These are phyloP conservation scores for Cercospora sesami DNA, from an alignment of 2,329 filamentous ascomycete genomes.

Conservation along the genomic window DNA sequence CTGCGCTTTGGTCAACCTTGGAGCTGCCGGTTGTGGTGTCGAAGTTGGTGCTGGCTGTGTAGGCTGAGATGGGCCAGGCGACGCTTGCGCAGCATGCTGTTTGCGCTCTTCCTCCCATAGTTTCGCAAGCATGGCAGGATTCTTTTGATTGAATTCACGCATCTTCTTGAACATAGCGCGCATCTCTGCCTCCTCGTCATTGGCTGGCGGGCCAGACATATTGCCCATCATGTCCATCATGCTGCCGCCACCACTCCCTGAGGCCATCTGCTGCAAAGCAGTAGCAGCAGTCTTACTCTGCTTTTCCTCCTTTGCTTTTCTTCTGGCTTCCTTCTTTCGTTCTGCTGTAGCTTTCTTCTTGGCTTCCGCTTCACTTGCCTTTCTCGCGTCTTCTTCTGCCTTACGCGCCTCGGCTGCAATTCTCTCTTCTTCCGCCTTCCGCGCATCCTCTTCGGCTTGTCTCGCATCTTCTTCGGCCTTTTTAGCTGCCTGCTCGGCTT, in stretches of 20 bases:
- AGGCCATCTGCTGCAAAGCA: slow-evolving; percentile 31
- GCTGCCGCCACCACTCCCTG: slow-evolving; percentile 15
- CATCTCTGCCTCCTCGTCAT: slow-evolving; percentile 53
- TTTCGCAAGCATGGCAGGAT: slow-evolving; percentile 55
- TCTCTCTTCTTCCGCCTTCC: slow-evolving; percentile 33
- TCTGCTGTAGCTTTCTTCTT: slow-evolving; percentile 32
- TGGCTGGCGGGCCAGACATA: slow-evolving; percentile 29
- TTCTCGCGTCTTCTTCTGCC: slow-evolving; percentile 28
- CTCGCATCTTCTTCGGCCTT: slow-evolving; percentile 40
- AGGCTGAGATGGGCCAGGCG: slow-evolving; percentile 16
- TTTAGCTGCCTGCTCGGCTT: slow-evolving; percentile 37
- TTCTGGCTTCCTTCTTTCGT: slow-evolving; percentile 36
- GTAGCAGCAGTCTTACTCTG: slow-evolving; percentile 35
- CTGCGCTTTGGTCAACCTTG: slow-evolving; percentile 2
- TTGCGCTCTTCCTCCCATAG: slow-evolving; percentile 58
- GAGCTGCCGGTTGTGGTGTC: neutral
- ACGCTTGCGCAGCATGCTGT: slow-evolving; percentile 17
- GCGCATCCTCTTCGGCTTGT: slow-evolving; percentile 33
- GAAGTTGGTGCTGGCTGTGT: slow-evolving; percentile 12
- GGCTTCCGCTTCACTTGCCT: slow-evolving; percentile 26
- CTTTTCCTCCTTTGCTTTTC: slow-evolving; percentile 34
- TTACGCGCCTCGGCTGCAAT: slow-evolving; percentile 30
- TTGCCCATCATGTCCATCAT: slow-evolving; percentile 21
- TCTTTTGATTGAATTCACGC: slow-evolving; percentile 57
- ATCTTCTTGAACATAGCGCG: slow-evolving; percentile 59